These are phyloP conservation scores for Daldinia vernicosa DNA, from an alignment of 495 filamentous ascomycete species.

Conservation along the genomic window DNA sequence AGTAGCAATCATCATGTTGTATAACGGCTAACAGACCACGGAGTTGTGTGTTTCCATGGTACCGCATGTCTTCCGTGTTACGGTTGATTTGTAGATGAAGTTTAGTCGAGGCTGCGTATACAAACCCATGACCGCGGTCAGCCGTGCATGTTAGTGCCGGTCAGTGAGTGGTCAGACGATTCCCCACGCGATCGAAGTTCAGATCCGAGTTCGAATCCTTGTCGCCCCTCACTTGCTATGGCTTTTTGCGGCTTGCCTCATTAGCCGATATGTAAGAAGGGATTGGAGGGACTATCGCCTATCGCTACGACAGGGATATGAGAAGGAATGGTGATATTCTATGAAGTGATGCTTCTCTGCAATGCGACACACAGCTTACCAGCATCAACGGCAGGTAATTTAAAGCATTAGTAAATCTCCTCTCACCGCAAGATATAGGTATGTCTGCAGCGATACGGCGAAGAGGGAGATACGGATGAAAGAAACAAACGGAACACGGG, in stretches of 20 bases:
- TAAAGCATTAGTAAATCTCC: constrained; percentile 15
- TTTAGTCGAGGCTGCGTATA: constrained; percentile 34
- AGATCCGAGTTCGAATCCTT: constrained; percentile 34
- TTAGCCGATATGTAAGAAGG: constrained; percentile 42
- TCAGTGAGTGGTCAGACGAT: constrained; percentile 39
- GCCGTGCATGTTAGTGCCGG: constrained; percentile 37
- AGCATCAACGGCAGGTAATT: constrained; percentile 12
- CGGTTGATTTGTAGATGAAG: constrained; percentile 13
- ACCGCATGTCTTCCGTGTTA: constrained; percentile 26
- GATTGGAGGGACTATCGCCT: constrained; percentile 42
- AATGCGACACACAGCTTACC: constrained; percentile 23
- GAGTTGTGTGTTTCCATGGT: constrained; percentile 30
- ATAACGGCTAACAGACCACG: constrained; percentile 13
- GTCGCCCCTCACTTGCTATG: constrained; percentile 31
- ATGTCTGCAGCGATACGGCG: constrained; percentile 27
- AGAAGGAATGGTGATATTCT: constrained; percentile 28
- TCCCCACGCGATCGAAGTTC: constrained; percentile 41
- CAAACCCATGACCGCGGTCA: constrained; percentile 34
- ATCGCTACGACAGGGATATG: constrained; percentile 33
- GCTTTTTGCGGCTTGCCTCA: constrained; percentile 38
- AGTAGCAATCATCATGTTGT: constrained; percentile 22
- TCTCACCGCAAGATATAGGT: constrained; percentile 40
- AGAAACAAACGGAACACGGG: constrained; percentile 11
- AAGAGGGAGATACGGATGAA: constrained; percentile 4
- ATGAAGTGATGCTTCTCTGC: constrained; percentile 33